Base-by-base conservation (phyloP, 495 filamentous ascomycete species). In the Daldinia vernicosa region DNA sequence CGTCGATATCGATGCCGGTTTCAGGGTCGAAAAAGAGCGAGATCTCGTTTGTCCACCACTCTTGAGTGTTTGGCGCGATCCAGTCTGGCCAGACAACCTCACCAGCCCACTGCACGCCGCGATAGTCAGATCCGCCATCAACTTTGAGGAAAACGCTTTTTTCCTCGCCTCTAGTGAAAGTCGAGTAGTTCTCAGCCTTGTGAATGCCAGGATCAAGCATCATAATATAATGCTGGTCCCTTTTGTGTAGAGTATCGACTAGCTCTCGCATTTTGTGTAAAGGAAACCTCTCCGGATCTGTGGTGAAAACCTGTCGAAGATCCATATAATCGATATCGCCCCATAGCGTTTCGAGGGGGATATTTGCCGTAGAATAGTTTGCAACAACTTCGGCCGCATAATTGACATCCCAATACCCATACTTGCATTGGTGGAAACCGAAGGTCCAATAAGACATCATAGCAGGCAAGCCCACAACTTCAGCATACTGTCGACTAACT, bases 391-490 rank as follows among this genome's bases (percentile, higher is more conserved):
- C 91, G 17, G 90, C 90, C 47, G 92, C 86, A 35, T 88, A 85
- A 63, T 86, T 90, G 60, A 88, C 84, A 80, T 95, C 92, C 32
- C 81, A 84, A 75, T 93, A 94, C 30, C 93, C 93, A 68, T 94
- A 95, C 67, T 90, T 84, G 79, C 93, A 95, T 62, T 95, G 87
- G 73, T 97, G 92, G 76, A 91, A 92, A 6, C 93, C 93, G 65
- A 95, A 89, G 1, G 87, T 84, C 92, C 92, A 96, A 80, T 94
- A 96, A n/a, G 91, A 89, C 83, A 91, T 89, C 91, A 95, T 93
- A 15, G 85, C 87, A 5, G 92, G 87, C 26, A 87, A 79, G 0
- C 90, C 90, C 30, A 89, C 85, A 30, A 94, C 80, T 50, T 92
- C 85, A 19, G 89, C 83, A 74, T 97, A 95, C 76, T 95, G 91